A percentile compares a stretch with the other conserved stretches of the same genome.
phyloP scores from a whole-genome alignment of 345 rosid genomes.

The Gossypium turneri region DNA sequence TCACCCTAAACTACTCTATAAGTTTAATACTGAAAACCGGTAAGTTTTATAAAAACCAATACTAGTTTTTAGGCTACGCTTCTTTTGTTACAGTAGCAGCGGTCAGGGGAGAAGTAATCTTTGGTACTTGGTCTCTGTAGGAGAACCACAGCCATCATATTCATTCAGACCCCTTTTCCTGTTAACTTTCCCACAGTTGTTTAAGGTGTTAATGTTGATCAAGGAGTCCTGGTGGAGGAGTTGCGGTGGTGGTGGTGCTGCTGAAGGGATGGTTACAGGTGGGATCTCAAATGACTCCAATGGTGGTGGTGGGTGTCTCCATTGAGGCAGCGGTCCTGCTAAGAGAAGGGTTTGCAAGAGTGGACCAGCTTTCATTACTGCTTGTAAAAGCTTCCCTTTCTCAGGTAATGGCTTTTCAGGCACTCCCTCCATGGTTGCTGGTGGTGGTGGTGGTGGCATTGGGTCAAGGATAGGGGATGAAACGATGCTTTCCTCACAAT shows the following conservation, averaged over 20 bases:
- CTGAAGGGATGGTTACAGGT: conserved; percentile 70
- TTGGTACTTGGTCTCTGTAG: conserved; percentile 58
- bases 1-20: conserved; percentile 1
- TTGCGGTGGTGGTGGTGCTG: conserved; percentile 38
- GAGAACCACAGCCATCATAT: conserved; percentile 52
- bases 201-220: conserved; percentile 26
- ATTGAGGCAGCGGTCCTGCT: conserved; percentile 94
- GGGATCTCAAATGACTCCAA: conserved; percentile 90
- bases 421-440: conserved; percentile 32
- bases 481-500: conserved; percentile 86
- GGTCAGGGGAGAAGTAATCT: conserved; percentile 65
- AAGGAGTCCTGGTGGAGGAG: conserved; percentile 43
- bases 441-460: conserved; percentile 36
- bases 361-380: conserved; percentile 95
- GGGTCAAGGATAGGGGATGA: conserved; percentile 61
- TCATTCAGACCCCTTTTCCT: conserved; percentile 62
- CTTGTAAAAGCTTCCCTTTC: conserved; percentile 91
- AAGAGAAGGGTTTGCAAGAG: conserved; percentile 81
- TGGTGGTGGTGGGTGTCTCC: conserved; percentile 97
- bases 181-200: conserved; percentile 41
- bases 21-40: conserved; percentile 3
- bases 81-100: not conserved
- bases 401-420: conserved; percentile 80
- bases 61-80: not conserved
- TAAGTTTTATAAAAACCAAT: conserved; percentile 14